Percentiles rank a stretch among this genome's conserved stretches.
Conservation (phyloP, 108 stramenopile species). For the Conticribra weissflogii region DNA sequence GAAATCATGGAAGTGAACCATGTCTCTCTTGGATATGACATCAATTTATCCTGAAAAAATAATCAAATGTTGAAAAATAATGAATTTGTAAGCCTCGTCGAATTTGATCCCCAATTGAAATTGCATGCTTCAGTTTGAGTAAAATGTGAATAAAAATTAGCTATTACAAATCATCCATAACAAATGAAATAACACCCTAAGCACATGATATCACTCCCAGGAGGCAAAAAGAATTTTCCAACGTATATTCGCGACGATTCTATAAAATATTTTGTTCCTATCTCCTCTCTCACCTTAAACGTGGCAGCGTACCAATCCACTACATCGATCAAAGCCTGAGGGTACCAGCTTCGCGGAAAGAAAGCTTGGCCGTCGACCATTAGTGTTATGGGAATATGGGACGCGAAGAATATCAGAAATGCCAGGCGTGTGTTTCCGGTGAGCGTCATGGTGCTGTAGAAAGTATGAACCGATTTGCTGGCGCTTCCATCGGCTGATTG, state of each 20-base stretch:
- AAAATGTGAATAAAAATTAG: too few species aligned
- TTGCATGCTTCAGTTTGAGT: too few species aligned
- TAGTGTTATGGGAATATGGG: slow-evolving; percentile 87
- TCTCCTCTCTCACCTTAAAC: slow-evolving; percentile 46
- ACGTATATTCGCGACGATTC: too few species aligned
- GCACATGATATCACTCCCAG: too few species aligned
- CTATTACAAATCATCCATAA: too few species aligned
- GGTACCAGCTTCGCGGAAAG: slow-evolving; percentile 62
- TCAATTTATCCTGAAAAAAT: slow-evolving; percentile 54
- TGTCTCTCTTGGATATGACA: slow-evolving; percentile 51
- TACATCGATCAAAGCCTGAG: slow-evolving; percentile 54
- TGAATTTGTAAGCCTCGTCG: background rate
- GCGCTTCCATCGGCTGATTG: too few species aligned
- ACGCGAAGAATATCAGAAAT: slow-evolving; percentile 75
- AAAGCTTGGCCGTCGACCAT: slow-evolving; percentile 76
- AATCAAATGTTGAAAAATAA: background rate
- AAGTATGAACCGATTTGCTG: too few species aligned
- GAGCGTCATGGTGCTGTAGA: slow-evolving; percentile 44
- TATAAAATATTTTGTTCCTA: too few species aligned
- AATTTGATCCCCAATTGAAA: too few species aligned
- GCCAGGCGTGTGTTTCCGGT: slow-evolving; percentile 52
- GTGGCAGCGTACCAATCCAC: slow-evolving; percentile 67
- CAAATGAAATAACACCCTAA: too few species aligned
- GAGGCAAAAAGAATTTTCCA: too few species aligned
- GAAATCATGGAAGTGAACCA: slow-evolving; percentile 73